Base-by-base conservation (phyloP, 2,329 filamentous ascomycete species). In the Diaporthe sp. region DNA sequence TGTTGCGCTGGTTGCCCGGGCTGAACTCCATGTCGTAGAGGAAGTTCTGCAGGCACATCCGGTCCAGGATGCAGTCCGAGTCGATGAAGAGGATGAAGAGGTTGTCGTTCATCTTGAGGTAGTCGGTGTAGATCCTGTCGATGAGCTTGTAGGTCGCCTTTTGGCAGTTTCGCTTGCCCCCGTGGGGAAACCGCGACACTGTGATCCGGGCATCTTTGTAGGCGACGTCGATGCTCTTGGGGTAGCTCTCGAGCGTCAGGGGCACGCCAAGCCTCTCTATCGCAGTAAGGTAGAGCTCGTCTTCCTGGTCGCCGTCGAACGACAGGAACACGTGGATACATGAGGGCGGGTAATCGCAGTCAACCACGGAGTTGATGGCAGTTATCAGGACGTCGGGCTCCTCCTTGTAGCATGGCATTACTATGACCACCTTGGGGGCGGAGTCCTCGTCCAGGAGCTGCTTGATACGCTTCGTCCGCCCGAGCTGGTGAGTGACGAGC, bases 1-100 rank as follows among this genome's bases (percentile, higher is more conserved):
- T 98, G 82, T 97, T 94, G 81, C 92, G 92, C 81, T 94, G 92
- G 84, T 96, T 97, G 71, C 96, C 96, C 0, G 96, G 96, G 83
- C 96, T 98, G 75, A 98, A 88, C 83, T 98, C 95, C 97, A 98
- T 98, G 82, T 98, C 96, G 83, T 97, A 98, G 86, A 98, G 94
- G 84, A 98, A 98, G 83, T 98, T 98, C 82, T 98, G 96, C 75
- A 98, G 90, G 82, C 96, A 98, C 53, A 96, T 91, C 74, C 92
- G 91, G 85, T 98, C 96, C 66, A 98, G 87, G 76, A 98, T 97
- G 83, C 97, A 98, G 82, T 98, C 96, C 0, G 96, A 98, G 85
- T 98, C 96, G 81, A 98, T 98, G 84, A 98, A 98, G 15, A 98
- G 90, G 70, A 98, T 93, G 82, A 98, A 98, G 0, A 98, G 86